These are phyloP conservation scores for Clonostachys rosea DNA, from an alignment of 2,329 filamentous ascomycete species.

Conservation along the genomic window DNA sequence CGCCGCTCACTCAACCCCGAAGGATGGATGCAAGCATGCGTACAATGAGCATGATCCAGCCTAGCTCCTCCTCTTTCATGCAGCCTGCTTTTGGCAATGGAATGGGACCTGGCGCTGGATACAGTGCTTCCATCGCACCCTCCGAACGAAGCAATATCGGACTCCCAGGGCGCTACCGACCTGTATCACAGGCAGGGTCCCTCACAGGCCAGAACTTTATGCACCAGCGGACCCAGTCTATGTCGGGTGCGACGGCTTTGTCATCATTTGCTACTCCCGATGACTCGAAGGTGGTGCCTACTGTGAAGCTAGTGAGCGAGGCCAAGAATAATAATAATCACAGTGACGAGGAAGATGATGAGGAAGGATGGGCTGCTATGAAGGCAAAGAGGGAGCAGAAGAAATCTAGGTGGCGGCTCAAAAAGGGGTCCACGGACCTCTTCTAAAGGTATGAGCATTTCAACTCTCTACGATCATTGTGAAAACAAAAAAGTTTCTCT, in stretches of 20 bases:
- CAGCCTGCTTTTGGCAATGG: conserved; percentile 24
- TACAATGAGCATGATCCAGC: conserved; percentile 82
- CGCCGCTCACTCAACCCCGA: conserved; percentile 38
- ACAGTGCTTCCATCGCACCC: conserved; percentile 88
- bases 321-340: conserved; percentile 31
- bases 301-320: conserved; percentile 26
- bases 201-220: conserved; percentile 14
- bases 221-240: conserved; percentile 24
- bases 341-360: conserved; percentile 50
- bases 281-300: conserved; percentile 22
- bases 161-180: conserved; percentile 82
- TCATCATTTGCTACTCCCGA: conserved; percentile 9
- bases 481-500: too few species aligned
- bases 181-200: conserved; percentile 63
- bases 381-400: conserved; percentile 66
- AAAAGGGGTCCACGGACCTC: conserved; percentile 36
- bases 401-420: conserved; percentile 59
- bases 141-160: conserved; percentile 94
- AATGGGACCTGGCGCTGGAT: conserved; percentile 45
- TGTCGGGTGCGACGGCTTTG: conserved; percentile 22
- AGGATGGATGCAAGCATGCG: conserved; percentile 45
- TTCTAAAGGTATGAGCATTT: not conserved
- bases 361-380: conserved; percentile 67
- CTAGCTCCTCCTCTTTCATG: conserved; percentile 57
- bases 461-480: too few species aligned